Conservation (phyloP, 106 monocot species). For the Acanthochlamys bracteata region DNA sequence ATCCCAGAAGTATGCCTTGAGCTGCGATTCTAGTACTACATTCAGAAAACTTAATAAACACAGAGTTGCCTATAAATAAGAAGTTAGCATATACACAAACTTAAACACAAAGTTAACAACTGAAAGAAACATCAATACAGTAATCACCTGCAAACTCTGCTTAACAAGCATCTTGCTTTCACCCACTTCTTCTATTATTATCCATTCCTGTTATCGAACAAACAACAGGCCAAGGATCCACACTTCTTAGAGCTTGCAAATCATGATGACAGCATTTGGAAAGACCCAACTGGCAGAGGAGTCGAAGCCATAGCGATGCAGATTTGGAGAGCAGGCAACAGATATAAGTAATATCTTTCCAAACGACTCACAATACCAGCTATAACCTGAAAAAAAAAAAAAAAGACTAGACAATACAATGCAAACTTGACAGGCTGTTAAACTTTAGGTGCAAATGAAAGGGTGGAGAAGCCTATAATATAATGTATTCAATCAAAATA, state of each 20-base stretch:
- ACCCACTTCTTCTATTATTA: neutral
- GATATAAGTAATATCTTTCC: neutral
- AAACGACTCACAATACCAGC: neutral
- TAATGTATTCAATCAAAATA: neutral
- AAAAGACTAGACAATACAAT: neutral
- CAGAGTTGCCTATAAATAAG: neutral
- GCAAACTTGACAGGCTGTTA: slow-evolving; percentile 15
- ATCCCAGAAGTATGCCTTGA: too few relatives aligned
- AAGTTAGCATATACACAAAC: too few relatives aligned
- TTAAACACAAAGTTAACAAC: neutral
- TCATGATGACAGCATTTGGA: neutral
- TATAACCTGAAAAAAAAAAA: neutral
- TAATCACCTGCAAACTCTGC: slow-evolving; percentile 3
- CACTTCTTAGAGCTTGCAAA: neutral
- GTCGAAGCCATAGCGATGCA: neutral
- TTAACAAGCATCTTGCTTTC: slow-evolving; percentile 8
- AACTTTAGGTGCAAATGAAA: slow-evolving; percentile 1
- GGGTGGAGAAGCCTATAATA: slow-evolving; percentile 12
- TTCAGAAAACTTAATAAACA: neutral
- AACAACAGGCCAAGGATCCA: too few relatives aligned
- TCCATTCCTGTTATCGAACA: neutral
- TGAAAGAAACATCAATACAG: neutral
- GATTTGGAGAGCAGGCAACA: neutral
- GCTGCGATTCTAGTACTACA: too few relatives aligned
- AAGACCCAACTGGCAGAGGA: neutral